Evolutionary conservation across 2,329 filamentous ascomycete species (phyloP).

Genomic region (Colletotrichum noveboracense): DNA sequence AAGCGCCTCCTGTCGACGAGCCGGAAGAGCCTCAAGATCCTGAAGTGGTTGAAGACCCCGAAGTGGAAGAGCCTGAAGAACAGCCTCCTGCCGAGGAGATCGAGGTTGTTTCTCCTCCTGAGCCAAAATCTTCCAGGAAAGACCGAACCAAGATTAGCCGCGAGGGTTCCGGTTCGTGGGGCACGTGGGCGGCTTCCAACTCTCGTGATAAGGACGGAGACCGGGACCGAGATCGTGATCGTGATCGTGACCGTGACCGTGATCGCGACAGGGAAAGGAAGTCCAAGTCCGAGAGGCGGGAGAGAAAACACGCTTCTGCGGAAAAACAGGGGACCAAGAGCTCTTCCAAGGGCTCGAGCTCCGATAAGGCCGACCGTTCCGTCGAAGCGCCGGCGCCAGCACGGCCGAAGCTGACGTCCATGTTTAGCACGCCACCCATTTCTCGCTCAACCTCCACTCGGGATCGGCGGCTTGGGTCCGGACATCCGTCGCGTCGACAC

Average conservation of each 20-base stretch:
- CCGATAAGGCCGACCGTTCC: slow-evolving; percentile 68
- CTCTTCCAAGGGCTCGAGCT: slow-evolving; percentile 73
- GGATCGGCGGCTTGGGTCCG: slow-evolving; percentile 62
- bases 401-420: slow-evolving; percentile 64
- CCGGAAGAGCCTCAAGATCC: background rate
- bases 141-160: slow-evolving; percentile 80
- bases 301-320: slow-evolving; percentile 43
- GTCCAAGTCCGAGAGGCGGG: slow-evolving; percentile 70
- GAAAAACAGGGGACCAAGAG: slow-evolving; percentile 66
- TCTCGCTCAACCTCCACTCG: slow-evolving; percentile 74
- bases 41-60: background rate
- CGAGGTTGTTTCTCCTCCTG: slow-evolving; percentile 48
- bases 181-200: slow-evolving; percentile 68
- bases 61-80: background rate
- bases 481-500: slow-evolving; percentile 69
- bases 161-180: slow-evolving; percentile 74
- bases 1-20: slow-evolving; percentile 39
- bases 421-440: slow-evolving; percentile 72
- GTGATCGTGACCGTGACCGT: slow-evolving; percentile 32
- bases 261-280: slow-evolving; percentile 15
- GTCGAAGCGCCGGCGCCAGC: slow-evolving; percentile 55
- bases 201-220: slow-evolving; percentile 51
- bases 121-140: slow-evolving; percentile 69
- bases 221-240: slow-evolving; percentile 52
- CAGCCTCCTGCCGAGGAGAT: background rate